Base-by-base conservation (phyloP, 805 yeast species). In the Candida sithepensis region DNA sequence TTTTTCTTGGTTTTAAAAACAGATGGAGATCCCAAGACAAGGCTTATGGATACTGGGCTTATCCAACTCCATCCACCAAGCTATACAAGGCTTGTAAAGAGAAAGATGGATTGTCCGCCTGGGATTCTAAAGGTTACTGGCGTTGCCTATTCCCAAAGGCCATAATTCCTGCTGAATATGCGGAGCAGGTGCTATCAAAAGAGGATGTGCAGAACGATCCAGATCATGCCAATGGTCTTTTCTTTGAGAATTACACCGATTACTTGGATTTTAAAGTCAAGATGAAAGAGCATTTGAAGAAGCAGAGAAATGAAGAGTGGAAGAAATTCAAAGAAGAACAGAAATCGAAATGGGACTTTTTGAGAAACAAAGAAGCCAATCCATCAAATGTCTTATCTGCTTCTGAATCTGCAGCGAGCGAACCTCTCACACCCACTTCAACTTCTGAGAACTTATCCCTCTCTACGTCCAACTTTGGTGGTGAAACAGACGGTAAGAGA, bases 121-220 rank as follows among this genome's bases (percentile, higher is more conserved):
- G 97, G 97, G 95, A 89, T 61, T 53, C 64, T 26, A 73, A 76
- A 20, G 98, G 97, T 0, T 78, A 82, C 64, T 92, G 97, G 97
- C 78, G 91, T 60, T 92, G 98, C 67, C 69, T 92, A 41, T 85
- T 91, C 65, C 96, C 96, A 12, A 73, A 74, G 59, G 67, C 65
- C 42, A 45, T 40, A 52, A 74, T 56, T 43, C 70, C 58, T 39
- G 36, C 10, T n/a, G 69, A 45, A 53, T 70, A 64, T 51, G 53
- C 57, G 44, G 60, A 60, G 19, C 14, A 18, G 3, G 63, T 63
- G 13, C 58, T 82, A 46, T 72, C 83, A 24, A 79, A 73, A 54
- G 89, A 85, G 56, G 87, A 83, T 55, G 79, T 84, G 23, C 73
- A 75, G 51, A 46, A 46, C 19, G 61, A 65, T 24, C 70, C 70